Evolutionary conservation across 2,329 filamentous ascomycete genomes (phyloP).

Genomic region (Aureobasidium sp.): DNA sequence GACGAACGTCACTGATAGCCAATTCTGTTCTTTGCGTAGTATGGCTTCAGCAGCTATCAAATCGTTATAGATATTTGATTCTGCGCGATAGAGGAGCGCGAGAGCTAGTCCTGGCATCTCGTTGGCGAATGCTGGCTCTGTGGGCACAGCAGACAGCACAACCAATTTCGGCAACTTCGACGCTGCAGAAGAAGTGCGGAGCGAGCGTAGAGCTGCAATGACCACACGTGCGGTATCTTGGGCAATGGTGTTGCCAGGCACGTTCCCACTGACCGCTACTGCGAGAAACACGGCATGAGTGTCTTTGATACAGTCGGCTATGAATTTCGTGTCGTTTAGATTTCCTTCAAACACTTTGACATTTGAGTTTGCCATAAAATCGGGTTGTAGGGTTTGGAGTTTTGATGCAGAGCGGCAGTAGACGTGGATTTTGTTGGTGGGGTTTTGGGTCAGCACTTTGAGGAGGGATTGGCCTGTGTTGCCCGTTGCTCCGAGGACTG

Average conservation of each 20-base stretch:
- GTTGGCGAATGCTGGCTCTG: slow-evolving; percentile 34
- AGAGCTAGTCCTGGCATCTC: slow-evolving; percentile 26
- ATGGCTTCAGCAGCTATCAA: slow-evolving; percentile 31
- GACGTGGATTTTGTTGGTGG: slow-evolving; percentile 31
- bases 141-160: slow-evolving; percentile 37
- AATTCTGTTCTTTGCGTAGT: slow-evolving; percentile 33
- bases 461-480: slow-evolving; percentile 39
- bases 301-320: slow-evolving; percentile 33
- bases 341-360: slow-evolving; percentile 39
- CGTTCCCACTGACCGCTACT: slow-evolving; percentile 39
- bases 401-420: slow-evolving; percentile 40
- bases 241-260: slow-evolving; percentile 34
- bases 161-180: slow-evolving; percentile 33
- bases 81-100: slow-evolving; percentile 27
- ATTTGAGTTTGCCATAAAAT: slow-evolving; percentile 25
- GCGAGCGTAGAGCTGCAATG: slow-evolving; percentile 29
- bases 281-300: slow-evolving; percentile 35
- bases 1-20: slow-evolving; percentile 36
- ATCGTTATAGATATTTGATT: slow-evolving; percentile 36
- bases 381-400: slow-evolving; percentile 30
- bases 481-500: slow-evolving; percentile 25
- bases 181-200: slow-evolving; percentile 17
- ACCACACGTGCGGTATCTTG: slow-evolving; percentile 33
- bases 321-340: slow-evolving; percentile 33
- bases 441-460: slow-evolving; percentile 30